These are phyloP conservation scores for Coccomyxa subellipsoidea DNA, from an alignment of 163 green algal species.

Conservation along the genomic window DNA sequence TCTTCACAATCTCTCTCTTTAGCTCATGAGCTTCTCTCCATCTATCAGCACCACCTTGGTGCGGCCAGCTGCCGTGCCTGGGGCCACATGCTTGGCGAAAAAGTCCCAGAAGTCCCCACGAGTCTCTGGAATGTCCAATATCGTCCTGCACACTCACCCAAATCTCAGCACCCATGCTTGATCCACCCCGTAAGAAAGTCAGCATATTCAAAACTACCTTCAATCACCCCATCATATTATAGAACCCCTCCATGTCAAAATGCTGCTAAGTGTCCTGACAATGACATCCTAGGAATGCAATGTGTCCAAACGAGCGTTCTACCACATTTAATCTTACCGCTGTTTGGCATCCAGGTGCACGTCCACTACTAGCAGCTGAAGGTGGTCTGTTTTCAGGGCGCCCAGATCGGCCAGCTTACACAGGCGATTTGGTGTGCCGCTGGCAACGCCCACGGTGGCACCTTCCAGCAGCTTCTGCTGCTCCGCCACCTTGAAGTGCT, in stretches of 20 bases:
- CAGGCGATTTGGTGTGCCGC: conserved; percentile 53
- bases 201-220: no score
- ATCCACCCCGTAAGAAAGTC: no score
- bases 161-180: no score
- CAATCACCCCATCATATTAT: no score
- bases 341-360: conserved; percentile 49
- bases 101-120: conserved; percentile 41
- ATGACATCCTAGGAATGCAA: no score
- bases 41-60: background rate
- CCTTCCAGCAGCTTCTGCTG: conserved; percentile 34
- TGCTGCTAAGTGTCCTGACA: no score
- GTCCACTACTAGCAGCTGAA: conserved; percentile 48
- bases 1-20: no score
- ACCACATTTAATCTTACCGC: conserved; percentile 22
- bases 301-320: background rate
- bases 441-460: conserved; percentile 20
- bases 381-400: conserved; percentile 32
- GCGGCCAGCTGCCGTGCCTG: background rate
- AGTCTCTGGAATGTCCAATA: conserved; percentile 44
- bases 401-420: conserved; percentile 37
- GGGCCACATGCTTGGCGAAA: conserved; percentile 14
- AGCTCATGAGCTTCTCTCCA: background rate
- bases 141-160: conserved; percentile 22
- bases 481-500: conserved; percentile 58
- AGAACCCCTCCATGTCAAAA: no score